Evolutionary conservation across 441 rosid genomes (phyloP).

Genomic region (Gossypium trilobum): DNA sequence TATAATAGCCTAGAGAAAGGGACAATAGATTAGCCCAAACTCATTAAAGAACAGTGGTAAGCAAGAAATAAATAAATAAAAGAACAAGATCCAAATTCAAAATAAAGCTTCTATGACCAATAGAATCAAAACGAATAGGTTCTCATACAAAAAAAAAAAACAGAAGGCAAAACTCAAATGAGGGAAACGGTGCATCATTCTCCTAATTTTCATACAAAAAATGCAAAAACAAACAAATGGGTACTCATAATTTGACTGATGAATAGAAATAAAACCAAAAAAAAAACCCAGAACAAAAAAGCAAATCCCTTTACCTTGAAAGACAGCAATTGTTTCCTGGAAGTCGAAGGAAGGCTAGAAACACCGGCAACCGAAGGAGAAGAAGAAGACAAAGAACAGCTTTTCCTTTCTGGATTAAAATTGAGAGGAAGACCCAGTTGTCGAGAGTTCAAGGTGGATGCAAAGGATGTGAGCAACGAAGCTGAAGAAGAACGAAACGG

Average conservation of each 20-base stretch:
- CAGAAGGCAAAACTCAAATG: not conserved
- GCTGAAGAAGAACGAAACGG: slow-evolving; percentile 26
- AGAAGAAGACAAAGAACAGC: slow-evolving; percentile 18
- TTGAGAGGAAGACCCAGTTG: slow-evolving; percentile 28
- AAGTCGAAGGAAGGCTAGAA: slow-evolving; percentile 24
- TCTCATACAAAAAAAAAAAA: not conserved
- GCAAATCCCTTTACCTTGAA: slow-evolving; percentile 37
- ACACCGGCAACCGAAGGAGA: slow-evolving; percentile 26
- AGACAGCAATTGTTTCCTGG: slow-evolving; percentile 32
- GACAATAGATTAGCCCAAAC: not conserved
- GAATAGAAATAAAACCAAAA: not conserved
- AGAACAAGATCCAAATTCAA: not conserved
- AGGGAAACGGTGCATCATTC: not conserved
- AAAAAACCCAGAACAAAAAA: not conserved
- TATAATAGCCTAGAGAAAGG: not conserved
- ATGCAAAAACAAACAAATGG: slow-evolving; percentile 5
- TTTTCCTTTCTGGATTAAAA: slow-evolving; percentile 33
- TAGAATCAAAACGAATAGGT: not conserved
- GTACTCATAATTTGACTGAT: slow-evolving; percentile 13
- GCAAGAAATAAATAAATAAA: not conserved
- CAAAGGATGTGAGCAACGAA: slow-evolving; percentile 30
- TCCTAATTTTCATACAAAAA: not conserved
- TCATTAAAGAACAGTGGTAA: not conserved
- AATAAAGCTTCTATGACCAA: not conserved
- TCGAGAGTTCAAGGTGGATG: slow-evolving; percentile 31